A percentile compares a stretch with the other conserved stretches of the same genome.
These are phyloP conservation scores for Hansenula lynferdii DNA, from an alignment of 1,139 yeast species.

Conservation along the genomic window DNA sequence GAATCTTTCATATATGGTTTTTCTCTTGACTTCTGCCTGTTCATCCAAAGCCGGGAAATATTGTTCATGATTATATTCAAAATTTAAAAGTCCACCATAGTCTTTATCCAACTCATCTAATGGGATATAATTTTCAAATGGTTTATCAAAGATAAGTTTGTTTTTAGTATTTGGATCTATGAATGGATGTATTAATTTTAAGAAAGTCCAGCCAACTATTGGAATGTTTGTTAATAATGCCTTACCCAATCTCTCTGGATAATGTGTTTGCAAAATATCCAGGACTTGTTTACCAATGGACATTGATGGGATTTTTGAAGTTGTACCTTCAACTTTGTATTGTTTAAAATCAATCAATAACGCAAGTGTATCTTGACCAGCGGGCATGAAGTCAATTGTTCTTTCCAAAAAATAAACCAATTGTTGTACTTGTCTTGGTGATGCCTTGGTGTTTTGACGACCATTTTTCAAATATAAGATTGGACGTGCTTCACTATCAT, in stretches of 20 bases:
- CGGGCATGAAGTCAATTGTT: slow-evolving; percentile 86
- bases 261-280: slow-evolving; percentile 84
- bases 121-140: slow-evolving; percentile 78
- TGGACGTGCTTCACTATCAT: slow-evolving; percentile 80
- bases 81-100: slow-evolving; percentile 67
- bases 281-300: slow-evolving; percentile 68
- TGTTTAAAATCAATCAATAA: slow-evolving; percentile 84
- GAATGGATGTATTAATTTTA: slow-evolving; percentile 83
- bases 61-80: slow-evolving; percentile 67
- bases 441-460: slow-evolving; percentile 83
- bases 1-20: slow-evolving; percentile 52
- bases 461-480: slow-evolving; percentile 87
- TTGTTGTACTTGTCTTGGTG: slow-evolving; percentile 86
- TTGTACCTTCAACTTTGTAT: slow-evolving; percentile 42
- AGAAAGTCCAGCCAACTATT: slow-evolving; percentile 80
- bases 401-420: slow-evolving; percentile 86
- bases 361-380: slow-evolving; percentile 91
- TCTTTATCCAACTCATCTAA: slow-evolving; percentile 70
- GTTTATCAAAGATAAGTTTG: slow-evolving; percentile 82
- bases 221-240: slow-evolving; percentile 88
- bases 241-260: slow-evolving; percentile 86
- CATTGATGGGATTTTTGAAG: slow-evolving; percentile 28
- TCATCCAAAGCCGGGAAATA: slow-evolving; percentile 74
- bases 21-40: slow-evolving; percentile 49
- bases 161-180: slow-evolving; percentile 89